Evolutionary conservation across 805 yeast genomes (phyloP).

Genomic region (Lipomyces kockii): DNA sequence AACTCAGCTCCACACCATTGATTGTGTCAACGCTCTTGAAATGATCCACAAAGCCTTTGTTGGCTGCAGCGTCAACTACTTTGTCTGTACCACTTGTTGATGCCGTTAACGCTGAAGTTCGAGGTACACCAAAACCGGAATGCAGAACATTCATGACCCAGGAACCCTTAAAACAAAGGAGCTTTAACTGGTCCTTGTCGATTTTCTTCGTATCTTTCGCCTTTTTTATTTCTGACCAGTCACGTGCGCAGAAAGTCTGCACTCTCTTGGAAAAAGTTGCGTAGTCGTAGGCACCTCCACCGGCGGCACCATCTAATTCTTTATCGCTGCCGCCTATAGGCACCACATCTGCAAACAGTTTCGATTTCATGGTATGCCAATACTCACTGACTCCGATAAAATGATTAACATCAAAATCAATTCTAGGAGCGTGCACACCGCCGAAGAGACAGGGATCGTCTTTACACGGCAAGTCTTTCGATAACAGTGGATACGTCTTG

Average conservation of each 20-base stretch:
- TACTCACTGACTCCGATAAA: constrained; percentile 95
- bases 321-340: constrained; percentile 13
- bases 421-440: constrained; percentile 91
- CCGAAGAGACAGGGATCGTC: constrained; percentile 92
- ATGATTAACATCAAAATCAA: constrained; percentile 76
- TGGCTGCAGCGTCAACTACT: constrained; percentile 13
- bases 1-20: constrained; percentile 83
- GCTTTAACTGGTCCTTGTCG: constrained; percentile 60
- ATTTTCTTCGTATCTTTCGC: constrained; percentile 61
- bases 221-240: constrained; percentile 62
- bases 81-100: constrained; percentile 14
- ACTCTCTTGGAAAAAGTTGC: constrained; percentile 68
- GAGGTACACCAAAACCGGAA: constrained; percentile 89
- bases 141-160: constrained; percentile 91
- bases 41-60: constrained; percentile 46
- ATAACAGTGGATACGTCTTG: constrained; percentile 72
- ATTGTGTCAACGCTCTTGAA: constrained; percentile 83
- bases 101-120: constrained; percentile 47
- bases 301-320: constrained; percentile 7
- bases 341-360: constrained; percentile 24
- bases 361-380: constrained; percentile 71
- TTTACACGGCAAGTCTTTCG: constrained; percentile 78
- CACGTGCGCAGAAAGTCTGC: constrained; percentile 71
- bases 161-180: constrained; percentile 91
- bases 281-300: constrained; percentile 85